These are phyloP conservation scores for Suillus subaureus DNA, from an alignment of 768 basidiomycete species.

Conservation along the genomic window DNA sequence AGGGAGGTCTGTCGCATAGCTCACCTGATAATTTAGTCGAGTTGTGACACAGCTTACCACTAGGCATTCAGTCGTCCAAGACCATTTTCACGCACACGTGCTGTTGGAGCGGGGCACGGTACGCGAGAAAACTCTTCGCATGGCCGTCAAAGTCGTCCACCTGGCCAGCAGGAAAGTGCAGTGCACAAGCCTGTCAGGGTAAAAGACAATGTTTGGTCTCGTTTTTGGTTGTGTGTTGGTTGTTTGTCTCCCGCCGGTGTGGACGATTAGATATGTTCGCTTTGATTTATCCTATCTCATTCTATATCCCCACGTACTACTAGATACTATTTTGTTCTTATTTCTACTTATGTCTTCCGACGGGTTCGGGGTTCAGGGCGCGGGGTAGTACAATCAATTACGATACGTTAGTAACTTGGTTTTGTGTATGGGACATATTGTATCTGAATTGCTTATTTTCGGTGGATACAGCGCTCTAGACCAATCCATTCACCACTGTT, in stretches of 20 bases:
- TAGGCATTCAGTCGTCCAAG: neutral
- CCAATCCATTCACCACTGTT: neutral
- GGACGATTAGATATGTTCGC: neutral
- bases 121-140: neutral
- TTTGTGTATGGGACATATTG: neutral
- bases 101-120: too few species aligned
- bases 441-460: neutral
- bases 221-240: neutral
- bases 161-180: neutral
- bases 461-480: neutral
- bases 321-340: neutral
- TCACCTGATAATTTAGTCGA: neutral
- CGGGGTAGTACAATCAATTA: neutral
- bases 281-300: neutral
- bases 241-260: neutral
- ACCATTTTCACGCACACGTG: neutral
- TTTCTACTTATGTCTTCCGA: neutral
- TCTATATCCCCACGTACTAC: neutral
- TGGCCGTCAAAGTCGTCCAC: neutral
- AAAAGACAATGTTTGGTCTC: neutral
- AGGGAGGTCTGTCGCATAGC: neutral
- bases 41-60: neutral
- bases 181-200: neutral
- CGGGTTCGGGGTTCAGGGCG: neutral
- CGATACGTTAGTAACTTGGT: neutral